These are phyloP conservation scores for Pseudotulostoma volvatum DNA, from an alignment of 495 filamentous ascomycete species.

Conservation along the genomic window DNA sequence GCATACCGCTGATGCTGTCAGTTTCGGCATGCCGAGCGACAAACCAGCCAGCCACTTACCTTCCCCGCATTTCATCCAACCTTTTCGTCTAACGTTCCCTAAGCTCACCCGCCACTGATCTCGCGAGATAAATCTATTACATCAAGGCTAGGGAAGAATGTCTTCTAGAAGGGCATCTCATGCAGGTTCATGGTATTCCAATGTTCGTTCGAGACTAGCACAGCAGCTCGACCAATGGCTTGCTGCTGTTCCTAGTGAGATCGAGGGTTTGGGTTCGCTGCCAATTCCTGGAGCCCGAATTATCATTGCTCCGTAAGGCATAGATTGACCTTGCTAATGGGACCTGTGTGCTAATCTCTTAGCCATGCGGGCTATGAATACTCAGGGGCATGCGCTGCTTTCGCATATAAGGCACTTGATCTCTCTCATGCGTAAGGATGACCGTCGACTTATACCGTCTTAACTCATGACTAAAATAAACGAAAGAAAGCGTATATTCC, in stretches of 20 bases:
- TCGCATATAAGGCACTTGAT: constrained; percentile 86
- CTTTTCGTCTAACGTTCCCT: too few species aligned
- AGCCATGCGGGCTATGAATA: constrained; percentile 96
- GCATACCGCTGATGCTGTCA: too few species aligned
- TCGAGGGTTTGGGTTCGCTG: constrained; percentile 40
- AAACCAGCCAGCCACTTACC: too few species aligned
- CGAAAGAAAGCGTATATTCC: constrained; percentile 69
- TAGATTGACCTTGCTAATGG: too few species aligned
- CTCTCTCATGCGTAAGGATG: constrained; percentile 51
- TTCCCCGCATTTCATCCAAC: too few species aligned
- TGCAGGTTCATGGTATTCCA: constrained; percentile 78
- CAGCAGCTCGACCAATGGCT: constrained; percentile 67
- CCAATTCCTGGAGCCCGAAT: constrained; percentile 66
- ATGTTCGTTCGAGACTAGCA: constrained; percentile 38
- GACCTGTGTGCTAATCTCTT: constrained; percentile 4
- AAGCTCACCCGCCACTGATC: too few species aligned
- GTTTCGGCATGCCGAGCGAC: too few species aligned
- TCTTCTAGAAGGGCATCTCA: constrained; percentile 48
- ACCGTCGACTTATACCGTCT: neutral
- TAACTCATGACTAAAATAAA: neutral
- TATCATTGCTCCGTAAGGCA: constrained; percentile 87
- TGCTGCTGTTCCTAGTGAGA: constrained; percentile 45
- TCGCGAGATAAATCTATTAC: too few species aligned
- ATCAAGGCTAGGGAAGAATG: constrained; percentile 34
- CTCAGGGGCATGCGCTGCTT: constrained; percentile 84